Percentiles rank a stretch among this genome's conserved stretches.
Conservation (phyloP, 164 flowering plant species). For the Brasenia schreberi region DNA sequence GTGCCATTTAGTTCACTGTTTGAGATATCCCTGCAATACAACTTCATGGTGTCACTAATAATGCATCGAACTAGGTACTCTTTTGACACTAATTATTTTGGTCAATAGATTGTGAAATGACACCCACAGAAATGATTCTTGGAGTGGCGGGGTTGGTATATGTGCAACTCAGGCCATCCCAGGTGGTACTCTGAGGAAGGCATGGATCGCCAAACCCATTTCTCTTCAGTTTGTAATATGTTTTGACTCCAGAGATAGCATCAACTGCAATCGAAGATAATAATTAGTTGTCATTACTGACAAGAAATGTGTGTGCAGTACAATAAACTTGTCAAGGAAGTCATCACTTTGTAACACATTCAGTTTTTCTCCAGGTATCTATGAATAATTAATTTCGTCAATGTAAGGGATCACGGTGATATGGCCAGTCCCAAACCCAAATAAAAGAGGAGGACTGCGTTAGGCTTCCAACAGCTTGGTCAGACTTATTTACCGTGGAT, state of each 20-base stretch:
- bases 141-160: neutral
- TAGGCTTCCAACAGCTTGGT: too few species aligned
- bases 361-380: too few species aligned
- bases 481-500: too few species aligned
- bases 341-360: too few species aligned
- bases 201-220: neutral
- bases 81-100: neutral
- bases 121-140: neutral
- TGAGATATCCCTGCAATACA: neutral
- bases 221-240: neutral
- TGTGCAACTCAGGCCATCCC: neutral
- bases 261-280: neutral
- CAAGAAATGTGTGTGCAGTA: too few species aligned
- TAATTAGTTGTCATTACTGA: too few species aligned
- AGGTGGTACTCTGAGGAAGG: neutral
- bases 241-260: neutral
- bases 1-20: neutral
- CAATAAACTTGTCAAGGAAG: too few species aligned
- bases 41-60: neutral
- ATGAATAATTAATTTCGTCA: too few species aligned
- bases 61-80: neutral
- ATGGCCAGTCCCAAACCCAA: too few species aligned
- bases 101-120: neutral
- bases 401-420: too few species aligned
- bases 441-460: too few species aligned